Evolutionary conservation across 768 basidiomycete genomes (phyloP).

Genomic region (Albatrellus ellisii): DNA sequence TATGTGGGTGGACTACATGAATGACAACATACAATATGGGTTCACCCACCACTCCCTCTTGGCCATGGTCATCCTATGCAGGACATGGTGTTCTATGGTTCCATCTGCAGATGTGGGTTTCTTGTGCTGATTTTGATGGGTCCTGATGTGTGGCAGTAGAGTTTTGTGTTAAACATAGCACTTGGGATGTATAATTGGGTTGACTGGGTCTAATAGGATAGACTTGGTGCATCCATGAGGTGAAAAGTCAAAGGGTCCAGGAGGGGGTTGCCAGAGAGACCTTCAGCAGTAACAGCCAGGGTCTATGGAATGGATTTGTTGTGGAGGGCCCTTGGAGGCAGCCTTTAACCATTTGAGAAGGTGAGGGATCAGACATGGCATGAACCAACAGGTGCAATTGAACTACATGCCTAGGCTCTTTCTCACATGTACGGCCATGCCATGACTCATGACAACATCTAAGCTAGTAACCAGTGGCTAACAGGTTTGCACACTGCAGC

Average conservation of each 20-base stretch:
- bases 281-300: constrained; percentile 3
- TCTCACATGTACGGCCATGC: neutral
- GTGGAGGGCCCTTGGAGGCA: constrained; percentile 10
- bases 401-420: neutral
- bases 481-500: too few relatives aligned
- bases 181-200: constrained; percentile 39
- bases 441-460: neutral
- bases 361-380: constrained; percentile 65
- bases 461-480: neutral
- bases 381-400: constrained; percentile 16
- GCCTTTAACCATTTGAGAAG: constrained; percentile 32
- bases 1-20: neutral
- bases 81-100: constrained; percentile 12
- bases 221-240: constrained; percentile 34
- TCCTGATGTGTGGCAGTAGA: constrained; percentile 33
- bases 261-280: constrained; percentile 3
- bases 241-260: constrained; percentile 24
- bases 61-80: constrained; percentile 45
- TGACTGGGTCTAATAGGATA: constrained; percentile 43
- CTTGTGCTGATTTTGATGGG: constrained; percentile 18
- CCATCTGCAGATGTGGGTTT: constrained; percentile 8
- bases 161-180: constrained; percentile 43
- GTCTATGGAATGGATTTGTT: constrained; percentile 5
- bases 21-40: constrained; percentile 48
- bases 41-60: constrained; percentile 62